A percentile compares a stretch with the other conserved stretches of the same genome.
Evolutionary conservation across 1,139 yeast species (phyloP).

Genomic region (Kodamaea arcana): DNA sequence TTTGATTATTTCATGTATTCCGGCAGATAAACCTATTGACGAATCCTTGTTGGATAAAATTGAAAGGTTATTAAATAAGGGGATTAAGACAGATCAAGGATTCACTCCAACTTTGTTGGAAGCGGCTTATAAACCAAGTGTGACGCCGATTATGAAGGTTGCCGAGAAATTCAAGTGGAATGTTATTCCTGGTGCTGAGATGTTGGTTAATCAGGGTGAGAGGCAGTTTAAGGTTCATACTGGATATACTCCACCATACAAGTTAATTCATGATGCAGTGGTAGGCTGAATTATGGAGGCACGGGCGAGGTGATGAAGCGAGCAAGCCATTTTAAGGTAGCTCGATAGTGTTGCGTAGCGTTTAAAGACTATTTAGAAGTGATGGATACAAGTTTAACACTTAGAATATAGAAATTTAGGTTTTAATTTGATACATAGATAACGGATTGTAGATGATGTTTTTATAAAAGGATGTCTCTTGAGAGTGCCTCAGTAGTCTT

Average conservation of each 20-base stretch:
- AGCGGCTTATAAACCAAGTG: conserved; percentile 87
- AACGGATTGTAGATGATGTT: too few species aligned
- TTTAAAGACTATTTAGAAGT: too few species aligned
- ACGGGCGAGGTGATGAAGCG: too few species aligned
- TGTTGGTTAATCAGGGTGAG: conserved; percentile 90
- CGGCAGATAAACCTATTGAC: conserved; percentile 80
- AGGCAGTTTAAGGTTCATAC: conserved; percentile 82
- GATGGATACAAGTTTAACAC: too few species aligned
- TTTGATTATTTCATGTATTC: conserved; percentile 79
- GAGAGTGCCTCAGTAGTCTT: too few species aligned
- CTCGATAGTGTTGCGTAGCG: too few species aligned
- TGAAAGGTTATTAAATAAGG: conserved; percentile 44
- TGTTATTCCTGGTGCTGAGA: conserved; percentile 80
- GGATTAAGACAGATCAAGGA: conserved; percentile 24
- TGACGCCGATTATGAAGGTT: conserved; percentile 78
- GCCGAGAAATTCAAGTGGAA: conserved; percentile 68
- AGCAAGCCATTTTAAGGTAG: too few species aligned
- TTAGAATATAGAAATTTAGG: too few species aligned
- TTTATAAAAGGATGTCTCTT: too few species aligned
- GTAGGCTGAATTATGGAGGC: too few species aligned
- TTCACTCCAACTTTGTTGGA: conserved; percentile 64
- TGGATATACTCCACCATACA: conserved; percentile 61
- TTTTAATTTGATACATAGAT: too few species aligned
- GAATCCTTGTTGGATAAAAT: conserved; percentile 42
- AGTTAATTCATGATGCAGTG: conserved; percentile 58